Evolutionary conservation across 2,329 filamentous ascomycete genomes (phyloP).

Genomic region (Colletotrichum noveboracense): DNA sequence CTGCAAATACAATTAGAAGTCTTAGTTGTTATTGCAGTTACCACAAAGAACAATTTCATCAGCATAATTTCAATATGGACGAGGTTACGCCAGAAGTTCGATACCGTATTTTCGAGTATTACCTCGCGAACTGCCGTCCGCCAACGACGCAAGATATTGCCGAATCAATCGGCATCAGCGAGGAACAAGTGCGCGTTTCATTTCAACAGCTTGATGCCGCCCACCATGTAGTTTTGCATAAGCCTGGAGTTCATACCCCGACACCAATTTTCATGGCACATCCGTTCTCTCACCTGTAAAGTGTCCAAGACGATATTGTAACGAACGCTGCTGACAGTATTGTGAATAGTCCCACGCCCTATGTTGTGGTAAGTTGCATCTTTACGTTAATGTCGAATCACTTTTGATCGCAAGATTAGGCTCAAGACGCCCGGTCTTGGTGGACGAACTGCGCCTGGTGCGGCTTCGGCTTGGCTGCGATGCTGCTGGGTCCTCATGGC

Average conservation of each 20-base stretch:
- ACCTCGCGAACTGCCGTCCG: not conserved
- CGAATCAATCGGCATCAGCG: not conserved
- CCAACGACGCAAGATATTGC: not conserved
- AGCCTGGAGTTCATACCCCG: not conserved
- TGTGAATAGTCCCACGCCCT: not conserved
- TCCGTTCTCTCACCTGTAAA: not conserved
- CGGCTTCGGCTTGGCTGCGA: not conserved
- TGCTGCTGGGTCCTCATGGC: not conserved
- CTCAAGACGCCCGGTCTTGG: not conserved
- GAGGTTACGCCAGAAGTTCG: not conserved
- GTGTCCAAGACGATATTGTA: not conserved
- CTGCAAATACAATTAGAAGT: no score
- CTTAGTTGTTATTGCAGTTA: not conserved
- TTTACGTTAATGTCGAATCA: fast-evolving
- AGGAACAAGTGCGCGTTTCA: not conserved
- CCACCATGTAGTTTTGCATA: not conserved
- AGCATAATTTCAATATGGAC: not conserved
- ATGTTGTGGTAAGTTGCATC: not conserved
- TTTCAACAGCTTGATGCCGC: not conserved
- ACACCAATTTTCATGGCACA: not conserved
- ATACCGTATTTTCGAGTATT: not conserved
- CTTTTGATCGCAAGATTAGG: not conserved
- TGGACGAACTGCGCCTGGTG: not conserved
- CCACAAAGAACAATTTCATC: not conserved
- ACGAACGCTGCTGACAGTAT: not conserved